These are phyloP conservation scores for Lachancea dasiensis DNA, from an alignment of 805 yeast species.

Conservation along the genomic window DNA sequence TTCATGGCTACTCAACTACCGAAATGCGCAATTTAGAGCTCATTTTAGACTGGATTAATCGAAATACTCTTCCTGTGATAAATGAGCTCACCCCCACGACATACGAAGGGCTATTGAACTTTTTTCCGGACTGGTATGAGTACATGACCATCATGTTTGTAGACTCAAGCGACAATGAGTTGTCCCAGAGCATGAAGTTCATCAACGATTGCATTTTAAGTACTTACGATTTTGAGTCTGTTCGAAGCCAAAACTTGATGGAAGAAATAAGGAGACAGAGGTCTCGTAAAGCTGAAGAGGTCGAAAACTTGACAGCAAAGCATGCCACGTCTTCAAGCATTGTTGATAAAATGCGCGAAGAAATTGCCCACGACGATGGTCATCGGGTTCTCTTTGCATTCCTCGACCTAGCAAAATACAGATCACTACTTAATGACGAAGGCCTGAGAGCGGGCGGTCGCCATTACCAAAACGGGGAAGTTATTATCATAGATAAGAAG, in stretches of 20 bases:
- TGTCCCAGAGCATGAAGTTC: conserved; percentile 21
- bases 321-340: conserved; percentile 40
- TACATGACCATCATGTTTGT: conserved; percentile 21
- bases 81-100: conserved; percentile 43
- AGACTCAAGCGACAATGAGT: conserved; percentile 18
- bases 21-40: conserved; percentile 49
- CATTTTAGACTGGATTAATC: conserved; percentile 45
- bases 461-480: conserved; percentile 47
- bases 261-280: conserved; percentile 35
- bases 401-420: conserved; percentile 42
- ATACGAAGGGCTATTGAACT: conserved; percentile 15
- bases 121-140: conserved; percentile 15
- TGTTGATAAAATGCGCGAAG: conserved; percentile 42
- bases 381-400: conserved; percentile 42
- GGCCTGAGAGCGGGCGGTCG: conserved; percentile 21
- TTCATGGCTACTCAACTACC: conserved; percentile 56
- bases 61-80: conserved; percentile 46
- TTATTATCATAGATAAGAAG: conserved; percentile 42
- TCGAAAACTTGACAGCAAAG: conserved; percentile 39
- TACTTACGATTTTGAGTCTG: conserved; percentile 44
- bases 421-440: conserved; percentile 23
- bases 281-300: conserved; percentile 38
- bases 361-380: conserved; percentile 42
- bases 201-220: conserved; percentile 26
- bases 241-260: conserved; percentile 38